These are phyloP conservation scores for Tetrapisispora taiwanensis DNA, from an alignment of 805 yeast species.

Conservation along the genomic window DNA sequence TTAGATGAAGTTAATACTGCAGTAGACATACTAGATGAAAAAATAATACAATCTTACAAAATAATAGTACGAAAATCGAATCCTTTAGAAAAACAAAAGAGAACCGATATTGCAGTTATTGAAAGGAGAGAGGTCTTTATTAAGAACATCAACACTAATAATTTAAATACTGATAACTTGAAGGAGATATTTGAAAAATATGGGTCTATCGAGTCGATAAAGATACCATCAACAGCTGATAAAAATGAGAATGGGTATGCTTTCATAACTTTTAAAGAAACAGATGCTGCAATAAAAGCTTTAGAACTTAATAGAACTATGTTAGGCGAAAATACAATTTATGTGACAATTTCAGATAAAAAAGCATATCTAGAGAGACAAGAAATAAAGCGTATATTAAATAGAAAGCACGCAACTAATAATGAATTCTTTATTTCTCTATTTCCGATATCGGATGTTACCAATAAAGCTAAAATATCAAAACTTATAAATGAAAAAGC, in stretches of 20 bases:
- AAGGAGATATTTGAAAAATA: slow-evolving; percentile 34
- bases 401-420: slow-evolving; percentile 8
- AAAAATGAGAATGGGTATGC: slow-evolving; percentile 49
- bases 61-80: slow-evolving; percentile 54
- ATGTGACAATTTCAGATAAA: slow-evolving; percentile 39
- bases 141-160: slow-evolving; percentile 40
- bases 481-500: slow-evolving; percentile 8
- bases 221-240: slow-evolving; percentile 11
- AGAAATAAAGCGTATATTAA: slow-evolving; percentile 25
- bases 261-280: slow-evolving; percentile 41
- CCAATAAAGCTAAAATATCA: slow-evolving; percentile 15
- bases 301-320: slow-evolving; percentile 32
- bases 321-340: slow-evolving; percentile 39
- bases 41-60: slow-evolving; percentile 29
- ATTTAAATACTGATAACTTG: slow-evolving; percentile 33
- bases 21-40: slow-evolving; percentile 33
- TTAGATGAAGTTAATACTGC: slow-evolving; percentile 39
- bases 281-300: slow-evolving; percentile 40
- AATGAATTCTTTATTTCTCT: slow-evolving; percentile 13
- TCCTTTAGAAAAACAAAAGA: slow-evolving; percentile 35
- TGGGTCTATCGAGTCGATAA: slow-evolving; percentile 46
- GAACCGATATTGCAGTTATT: slow-evolving; percentile 36
- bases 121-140: slow-evolving; percentile 52
- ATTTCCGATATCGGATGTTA: slow-evolving; percentile 24
- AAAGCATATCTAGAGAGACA: slow-evolving; percentile 29